Evolutionary conservation across 371 early-diverging fungal genomes (phyloP), one percentile per base, ranked within the genome.

Genomic region (Mortierella sp.): DNA sequence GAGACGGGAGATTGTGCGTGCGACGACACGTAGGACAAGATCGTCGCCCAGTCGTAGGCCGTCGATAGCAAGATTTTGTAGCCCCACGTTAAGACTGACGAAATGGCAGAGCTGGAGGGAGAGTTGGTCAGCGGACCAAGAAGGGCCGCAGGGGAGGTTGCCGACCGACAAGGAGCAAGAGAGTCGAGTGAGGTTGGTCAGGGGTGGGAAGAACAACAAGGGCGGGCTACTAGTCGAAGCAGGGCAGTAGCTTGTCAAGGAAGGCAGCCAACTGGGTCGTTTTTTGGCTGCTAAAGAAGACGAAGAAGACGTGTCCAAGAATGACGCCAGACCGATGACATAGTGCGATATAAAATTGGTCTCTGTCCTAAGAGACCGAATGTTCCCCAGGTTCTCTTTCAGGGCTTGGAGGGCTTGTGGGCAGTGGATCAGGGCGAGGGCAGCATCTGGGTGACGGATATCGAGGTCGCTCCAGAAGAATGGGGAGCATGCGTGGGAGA

Each of bases 11-110:
- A 67, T 67, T 37, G 67, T 67, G 24, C 67, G 67, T 37, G 67
- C 67, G 67, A 40, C 24, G 21, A 67, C 67, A 37, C 67, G 67
- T 21, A 67, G 67, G 24, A 67, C 67, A 67, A 67, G 67, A 67
- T 67, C 67, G 4, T 67, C 67, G 11, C 67, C 67, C 67, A 67
- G 24, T 67, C 67, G 67, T 16, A 67, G 67, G 21, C 67, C 67
- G 24, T 40, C 67, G 5, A 67, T 21, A 40, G 67, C 21, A 19
- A 67, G 37, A 21, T 67, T 40, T 40, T 67, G 67, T 21, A 67
- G 34, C 21, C 67, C 67, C 21, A 21, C 2, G 43, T 67, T 67
- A 5, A 67, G 67, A 11, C 67, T 67, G 24, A 67, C 24, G 24
- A 67, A 37, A 37, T 37, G 37, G 21, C 67, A 67, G 67, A 67